Percentiles rank a stretch among this genome's conserved stretches.
phyloP scores from a whole-genome alignment of 108 stramenopile genomes.

The Aurantiochytrium sp. region DNA sequence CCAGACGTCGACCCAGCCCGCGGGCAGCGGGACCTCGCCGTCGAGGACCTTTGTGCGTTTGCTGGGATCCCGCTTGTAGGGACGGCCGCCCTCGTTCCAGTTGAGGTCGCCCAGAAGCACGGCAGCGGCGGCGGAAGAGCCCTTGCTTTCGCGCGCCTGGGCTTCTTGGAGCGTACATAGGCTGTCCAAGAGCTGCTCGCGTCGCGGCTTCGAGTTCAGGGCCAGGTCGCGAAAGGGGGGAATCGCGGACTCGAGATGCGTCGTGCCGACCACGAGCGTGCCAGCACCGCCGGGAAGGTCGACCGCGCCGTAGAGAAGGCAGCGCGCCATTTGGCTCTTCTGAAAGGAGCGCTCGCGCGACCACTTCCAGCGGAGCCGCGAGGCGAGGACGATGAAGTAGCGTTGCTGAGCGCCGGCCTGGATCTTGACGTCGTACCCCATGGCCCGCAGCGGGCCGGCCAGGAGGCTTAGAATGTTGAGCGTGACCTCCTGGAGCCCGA shows the following conservation, averaged over 20 bases:
- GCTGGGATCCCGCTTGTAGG: neutral
- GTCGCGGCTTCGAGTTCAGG: neutral
- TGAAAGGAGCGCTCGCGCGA: neutral
- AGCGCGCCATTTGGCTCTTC: neutral
- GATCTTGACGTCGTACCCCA: neutral
- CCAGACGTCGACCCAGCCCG: neutral
- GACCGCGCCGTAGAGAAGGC: neutral
- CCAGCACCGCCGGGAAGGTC: neutral
- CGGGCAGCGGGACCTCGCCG: neutral
- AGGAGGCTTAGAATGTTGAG: neutral
- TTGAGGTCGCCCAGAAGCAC: slow-evolving; percentile 8
- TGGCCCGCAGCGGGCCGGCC: neutral
- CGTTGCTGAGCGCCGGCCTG: neutral
- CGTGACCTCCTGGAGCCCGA: slow-evolving; percentile 17
- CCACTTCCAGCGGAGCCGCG: neutral
- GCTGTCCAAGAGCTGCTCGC: neutral
- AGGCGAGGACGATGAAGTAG: neutral
- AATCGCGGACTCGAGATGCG: slow-evolving; percentile 1
- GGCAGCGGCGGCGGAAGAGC: neutral
- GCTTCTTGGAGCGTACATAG: neutral
- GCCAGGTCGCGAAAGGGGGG: neutral
- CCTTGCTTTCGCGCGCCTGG: neutral
- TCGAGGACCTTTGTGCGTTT: neutral
- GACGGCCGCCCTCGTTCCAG: slow-evolving; percentile 6
- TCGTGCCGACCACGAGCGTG: neutral